These are phyloP conservation scores for Coniophora puteana DNA, from an alignment of 1,284 basidiomycete genomes.

Conservation along the genomic window DNA sequence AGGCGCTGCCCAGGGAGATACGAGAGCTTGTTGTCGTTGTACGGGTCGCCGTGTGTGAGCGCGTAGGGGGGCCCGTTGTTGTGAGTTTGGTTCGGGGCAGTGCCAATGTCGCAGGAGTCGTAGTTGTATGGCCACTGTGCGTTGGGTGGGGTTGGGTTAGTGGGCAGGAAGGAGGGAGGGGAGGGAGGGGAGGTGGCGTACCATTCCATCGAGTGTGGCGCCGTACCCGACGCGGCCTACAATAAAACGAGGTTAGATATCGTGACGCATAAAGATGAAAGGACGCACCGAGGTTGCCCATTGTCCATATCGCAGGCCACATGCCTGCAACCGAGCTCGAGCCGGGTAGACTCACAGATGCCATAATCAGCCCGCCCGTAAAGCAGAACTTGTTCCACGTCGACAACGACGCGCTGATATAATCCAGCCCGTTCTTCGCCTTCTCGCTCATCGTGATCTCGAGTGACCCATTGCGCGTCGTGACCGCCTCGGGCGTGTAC, in stretches of 20 bases:
- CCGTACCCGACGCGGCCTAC: no score
- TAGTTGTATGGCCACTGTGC: slow-evolving; percentile 39
- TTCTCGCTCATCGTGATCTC: slow-evolving; percentile 69
- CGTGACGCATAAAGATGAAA: no score
- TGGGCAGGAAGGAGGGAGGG: slow-evolving; percentile 1
- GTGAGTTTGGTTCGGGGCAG: slow-evolving; percentile 69
- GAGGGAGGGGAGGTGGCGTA: no score
- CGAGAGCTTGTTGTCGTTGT: slow-evolving; percentile 44
- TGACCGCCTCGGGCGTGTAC: slow-evolving; percentile 77
- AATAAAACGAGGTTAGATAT: no score
- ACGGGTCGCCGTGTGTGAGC: slow-evolving; percentile 45
- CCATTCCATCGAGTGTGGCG: slow-evolving; percentile 82
- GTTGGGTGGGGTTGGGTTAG: not conserved
- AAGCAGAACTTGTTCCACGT: slow-evolving; percentile 90
- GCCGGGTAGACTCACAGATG: slow-evolving; percentile 40
- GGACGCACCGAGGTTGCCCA: slow-evolving; percentile 95
- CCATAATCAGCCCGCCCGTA: slow-evolving; percentile 66
- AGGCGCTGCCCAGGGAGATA: slow-evolving; percentile 67
- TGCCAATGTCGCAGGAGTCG: slow-evolving; percentile 74
- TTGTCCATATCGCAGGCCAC: slow-evolving; percentile 78
- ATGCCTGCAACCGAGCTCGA: slow-evolving; percentile 21
- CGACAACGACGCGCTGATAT: slow-evolving; percentile 65
- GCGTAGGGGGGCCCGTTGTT: slow-evolving; percentile 50
- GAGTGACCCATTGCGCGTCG: slow-evolving; percentile 67
- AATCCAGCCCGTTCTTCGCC: slow-evolving; percentile 62